Conservation (phyloP, 768 basidiomycete species). For the Lentinula boryana region DNA sequence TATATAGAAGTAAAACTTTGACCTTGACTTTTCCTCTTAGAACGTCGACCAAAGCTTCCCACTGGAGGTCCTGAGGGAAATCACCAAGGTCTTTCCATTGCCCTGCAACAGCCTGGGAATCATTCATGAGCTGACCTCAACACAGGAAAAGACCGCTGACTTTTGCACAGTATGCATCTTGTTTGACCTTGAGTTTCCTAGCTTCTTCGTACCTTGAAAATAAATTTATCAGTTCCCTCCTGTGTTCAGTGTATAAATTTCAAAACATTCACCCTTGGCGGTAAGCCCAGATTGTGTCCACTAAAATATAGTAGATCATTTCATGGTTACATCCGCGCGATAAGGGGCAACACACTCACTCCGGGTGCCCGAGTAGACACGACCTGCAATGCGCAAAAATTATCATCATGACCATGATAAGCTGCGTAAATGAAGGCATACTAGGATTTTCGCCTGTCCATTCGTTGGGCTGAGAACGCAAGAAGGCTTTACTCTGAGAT, state of each 20-base stretch:
- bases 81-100: slow-evolving; percentile 42
- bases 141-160: neutral
- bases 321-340: neutral
- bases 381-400: slow-evolving; percentile 20
- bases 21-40: slow-evolving; percentile 72
- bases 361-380: slow-evolving; percentile 36
- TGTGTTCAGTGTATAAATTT: slow-evolving; percentile 7
- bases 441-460: slow-evolving; percentile 51
- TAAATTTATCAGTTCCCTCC: neutral
- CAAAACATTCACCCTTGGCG: slow-evolving; percentile 38
- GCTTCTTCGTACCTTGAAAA: slow-evolving; percentile 51
- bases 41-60: slow-evolving; percentile 75
- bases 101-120: slow-evolving; percentile 29
- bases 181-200: slow-evolving; percentile 51
- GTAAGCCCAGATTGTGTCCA: slow-evolving; percentile 67
- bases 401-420: slow-evolving; percentile 6
- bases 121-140: neutral
- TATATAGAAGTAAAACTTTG: neutral
- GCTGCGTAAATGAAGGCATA: slow-evolving; percentile 32
- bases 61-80: slow-evolving; percentile 65
- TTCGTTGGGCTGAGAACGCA: neutral
- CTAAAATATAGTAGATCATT: neutral
- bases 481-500: neutral
- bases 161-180: slow-evolving; percentile 53
- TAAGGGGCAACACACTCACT: neutral